These are phyloP conservation scores for Conoideocrella luteorostrata DNA, from an alignment of 2,329 filamentous ascomycete species.

Conservation along the genomic window DNA sequence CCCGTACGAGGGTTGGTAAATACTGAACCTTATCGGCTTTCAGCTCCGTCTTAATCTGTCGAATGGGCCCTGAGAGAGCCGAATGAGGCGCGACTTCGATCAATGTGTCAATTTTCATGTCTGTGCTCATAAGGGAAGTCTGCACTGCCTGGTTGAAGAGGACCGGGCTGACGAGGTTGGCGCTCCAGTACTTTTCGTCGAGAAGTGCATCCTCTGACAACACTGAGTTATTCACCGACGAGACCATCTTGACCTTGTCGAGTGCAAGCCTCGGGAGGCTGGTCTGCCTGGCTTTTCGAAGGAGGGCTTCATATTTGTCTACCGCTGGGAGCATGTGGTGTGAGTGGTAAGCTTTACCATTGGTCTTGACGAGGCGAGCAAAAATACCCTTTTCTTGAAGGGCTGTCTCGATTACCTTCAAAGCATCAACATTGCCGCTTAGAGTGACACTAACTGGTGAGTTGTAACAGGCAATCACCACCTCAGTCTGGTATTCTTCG, in stretches of 20 bases:
- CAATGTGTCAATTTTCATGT: slow-evolving; percentile 16
- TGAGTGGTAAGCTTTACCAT: slow-evolving; percentile 17
- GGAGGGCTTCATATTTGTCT: slow-evolving; percentile 6
- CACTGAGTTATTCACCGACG: slow-evolving; percentile 17
- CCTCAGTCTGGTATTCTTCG: slow-evolving; percentile 10
- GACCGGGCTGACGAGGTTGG: slow-evolving; percentile 8
- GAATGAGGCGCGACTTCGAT: slow-evolving; percentile 44
- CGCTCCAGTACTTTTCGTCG: background rate
- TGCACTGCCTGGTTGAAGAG: background rate
- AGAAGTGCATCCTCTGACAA: slow-evolving; percentile 5
- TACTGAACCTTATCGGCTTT: background rate
- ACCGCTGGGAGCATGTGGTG: slow-evolving; percentile 12
- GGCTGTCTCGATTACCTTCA: slow-evolving; percentile 6
- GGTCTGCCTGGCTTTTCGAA: background rate
- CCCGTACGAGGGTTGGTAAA: background rate
- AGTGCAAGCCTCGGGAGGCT: background rate
- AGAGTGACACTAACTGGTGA: slow-evolving; percentile 18
- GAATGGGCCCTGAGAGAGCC: slow-evolving; percentile 39
- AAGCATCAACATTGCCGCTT: slow-evolving; percentile 14
- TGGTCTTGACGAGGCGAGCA: slow-evolving; percentile 13
- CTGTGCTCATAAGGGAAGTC: no score
- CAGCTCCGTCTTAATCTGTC: slow-evolving; percentile 31
- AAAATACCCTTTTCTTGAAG: slow-evolving; percentile 11
- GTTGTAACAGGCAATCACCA: slow-evolving; percentile 19
- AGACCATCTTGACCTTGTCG: background rate